Evolutionary conservation across 2,329 filamentous ascomycete species (phyloP).

Genomic region (Penicillium italicum): DNA sequence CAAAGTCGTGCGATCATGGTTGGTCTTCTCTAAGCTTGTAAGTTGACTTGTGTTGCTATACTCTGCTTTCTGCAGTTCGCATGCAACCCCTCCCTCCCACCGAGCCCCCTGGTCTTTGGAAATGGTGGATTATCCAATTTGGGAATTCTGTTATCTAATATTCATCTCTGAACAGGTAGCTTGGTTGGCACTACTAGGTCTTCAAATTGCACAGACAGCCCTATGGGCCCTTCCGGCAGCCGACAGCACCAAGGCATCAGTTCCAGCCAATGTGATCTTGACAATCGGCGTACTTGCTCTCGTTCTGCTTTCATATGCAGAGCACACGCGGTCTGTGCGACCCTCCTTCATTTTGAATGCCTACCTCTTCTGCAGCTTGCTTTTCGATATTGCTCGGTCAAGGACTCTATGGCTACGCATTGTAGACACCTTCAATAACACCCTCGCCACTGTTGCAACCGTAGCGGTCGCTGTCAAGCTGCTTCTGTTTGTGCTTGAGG

Average conservation of each 20-base stretch:
- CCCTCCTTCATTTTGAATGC: constrained; percentile 49
- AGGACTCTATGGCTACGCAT: constrained; percentile 45
- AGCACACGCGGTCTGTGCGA: constrained; percentile 45
- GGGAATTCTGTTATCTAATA: constrained; percentile 9
- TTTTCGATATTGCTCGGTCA: constrained; percentile 47
- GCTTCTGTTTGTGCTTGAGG: constrained; percentile 46
- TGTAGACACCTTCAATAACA: constrained; percentile 26
- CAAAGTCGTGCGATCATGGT: constrained; percentile 34
- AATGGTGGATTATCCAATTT: background rate
- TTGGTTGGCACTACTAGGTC: constrained; percentile 31
- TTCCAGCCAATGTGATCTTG: constrained; percentile 33
- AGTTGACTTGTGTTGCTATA: constrained; percentile 15
- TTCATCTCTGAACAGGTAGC: constrained; percentile 21
- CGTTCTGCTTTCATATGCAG: constrained; percentile 44
- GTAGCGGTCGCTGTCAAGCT: constrained; percentile 43
- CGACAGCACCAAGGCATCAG: constrained; percentile 33
- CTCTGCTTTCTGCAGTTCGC: background rate
- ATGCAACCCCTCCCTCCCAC: background rate
- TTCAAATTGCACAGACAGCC: constrained; percentile 39
- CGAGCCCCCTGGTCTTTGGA: background rate
- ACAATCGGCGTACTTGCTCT: constrained; percentile 33
- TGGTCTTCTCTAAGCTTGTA: constrained; percentile 36
- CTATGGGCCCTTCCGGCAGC: constrained; percentile 36
- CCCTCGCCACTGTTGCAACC: constrained; percentile 44
- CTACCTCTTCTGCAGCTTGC: constrained; percentile 46